A percentile compares a stretch with the other conserved stretches of the same genome.
Conservation (phyloP, 371 early-diverging fungal species). For the Mortierella sp. region DNA sequence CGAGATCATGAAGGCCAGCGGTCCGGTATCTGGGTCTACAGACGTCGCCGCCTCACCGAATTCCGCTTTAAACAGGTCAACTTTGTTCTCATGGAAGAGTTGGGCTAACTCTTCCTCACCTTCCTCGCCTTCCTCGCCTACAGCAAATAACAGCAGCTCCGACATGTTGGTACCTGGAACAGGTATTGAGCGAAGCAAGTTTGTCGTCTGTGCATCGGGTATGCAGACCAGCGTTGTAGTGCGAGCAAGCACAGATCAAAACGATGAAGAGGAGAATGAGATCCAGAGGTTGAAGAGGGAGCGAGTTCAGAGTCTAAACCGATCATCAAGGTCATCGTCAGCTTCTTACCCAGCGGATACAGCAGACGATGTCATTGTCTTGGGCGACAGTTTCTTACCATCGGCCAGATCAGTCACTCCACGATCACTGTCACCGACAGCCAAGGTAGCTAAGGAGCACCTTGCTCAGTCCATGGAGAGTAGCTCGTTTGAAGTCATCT, state of each 20-base stretch:
- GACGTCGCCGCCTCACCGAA: constrained; percentile 20
- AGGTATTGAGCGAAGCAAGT: constrained; percentile 47
- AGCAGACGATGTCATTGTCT: constrained; percentile 17
- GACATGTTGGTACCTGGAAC: constrained; percentile 54
- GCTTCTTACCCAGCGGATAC: constrained; percentile 7
- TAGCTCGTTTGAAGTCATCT: constrained; percentile 10
- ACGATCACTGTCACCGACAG: constrained; percentile 14
- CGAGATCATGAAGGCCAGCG: constrained; percentile 50
- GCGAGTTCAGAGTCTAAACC: constrained; percentile 15
- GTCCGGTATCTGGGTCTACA: constrained; percentile 33
- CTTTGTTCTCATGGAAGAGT: constrained; percentile 33
- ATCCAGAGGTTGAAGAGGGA: constrained; percentile 34
- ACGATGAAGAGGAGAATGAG: constrained; percentile 40
- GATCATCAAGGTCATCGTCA: constrained; percentile 19
- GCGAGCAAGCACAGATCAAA: constrained; percentile 44
- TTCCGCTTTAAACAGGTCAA: neutral
- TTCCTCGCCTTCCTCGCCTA: constrained; percentile 1
- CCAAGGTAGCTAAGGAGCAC: neutral
- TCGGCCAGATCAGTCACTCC: constrained; percentile 1
- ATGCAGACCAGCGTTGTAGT: constrained; percentile 51
- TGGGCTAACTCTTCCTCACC: constrained; percentile 18
- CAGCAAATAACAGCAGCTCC: neutral
- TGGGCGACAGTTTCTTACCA: constrained; percentile 31
- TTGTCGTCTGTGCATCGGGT: constrained; percentile 49
- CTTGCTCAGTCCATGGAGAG: constrained; percentile 7